A percentile compares a stretch with the other conserved stretches of the same genome.
Conservation (phyloP, 305 asterid species). For the Fraxinus baroniana region DNA sequence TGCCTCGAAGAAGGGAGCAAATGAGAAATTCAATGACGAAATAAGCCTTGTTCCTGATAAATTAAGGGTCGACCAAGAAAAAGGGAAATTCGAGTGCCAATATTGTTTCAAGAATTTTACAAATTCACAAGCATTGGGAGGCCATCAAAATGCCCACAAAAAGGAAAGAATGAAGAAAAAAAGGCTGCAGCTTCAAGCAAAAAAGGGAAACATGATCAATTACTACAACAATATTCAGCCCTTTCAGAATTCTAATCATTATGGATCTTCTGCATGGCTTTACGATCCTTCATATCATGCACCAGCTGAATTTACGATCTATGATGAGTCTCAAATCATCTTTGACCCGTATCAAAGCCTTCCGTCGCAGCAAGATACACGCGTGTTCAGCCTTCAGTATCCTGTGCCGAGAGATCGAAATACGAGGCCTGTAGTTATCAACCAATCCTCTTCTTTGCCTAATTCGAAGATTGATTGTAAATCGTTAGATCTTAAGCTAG, state of each 20-base stretch:
- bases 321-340: constrained; percentile 65
- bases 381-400: constrained; percentile 41
- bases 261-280: constrained; percentile 43
- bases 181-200: constrained; percentile 72
- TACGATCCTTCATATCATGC: constrained; percentile 44
- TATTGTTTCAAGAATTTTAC: constrained; percentile 68
- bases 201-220: constrained; percentile 53
- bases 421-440: constrained; percentile 18
- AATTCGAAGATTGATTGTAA: constrained; percentile 42
- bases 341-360: constrained; percentile 34
- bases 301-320: constrained; percentile 29
- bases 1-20: constrained; percentile 4
- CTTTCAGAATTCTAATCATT: constrained; percentile 25
- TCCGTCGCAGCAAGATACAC: constrained; percentile 30
- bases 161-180: constrained; percentile 85
- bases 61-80: background rate
- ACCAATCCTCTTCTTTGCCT: constrained; percentile 26
- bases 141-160: constrained; percentile 96
- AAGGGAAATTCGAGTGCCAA: constrained; percentile 73
- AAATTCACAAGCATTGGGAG: constrained; percentile 89
- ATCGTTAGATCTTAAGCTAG: constrained; percentile 64
- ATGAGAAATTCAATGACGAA: constrained; percentile 5
- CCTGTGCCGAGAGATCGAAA: constrained; percentile 23
- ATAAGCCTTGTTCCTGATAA: background rate
- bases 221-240: constrained; percentile 57